Base-by-base conservation (phyloP, 352 stramenopile genomes). In the Phytophthora boehmeriae region DNA sequence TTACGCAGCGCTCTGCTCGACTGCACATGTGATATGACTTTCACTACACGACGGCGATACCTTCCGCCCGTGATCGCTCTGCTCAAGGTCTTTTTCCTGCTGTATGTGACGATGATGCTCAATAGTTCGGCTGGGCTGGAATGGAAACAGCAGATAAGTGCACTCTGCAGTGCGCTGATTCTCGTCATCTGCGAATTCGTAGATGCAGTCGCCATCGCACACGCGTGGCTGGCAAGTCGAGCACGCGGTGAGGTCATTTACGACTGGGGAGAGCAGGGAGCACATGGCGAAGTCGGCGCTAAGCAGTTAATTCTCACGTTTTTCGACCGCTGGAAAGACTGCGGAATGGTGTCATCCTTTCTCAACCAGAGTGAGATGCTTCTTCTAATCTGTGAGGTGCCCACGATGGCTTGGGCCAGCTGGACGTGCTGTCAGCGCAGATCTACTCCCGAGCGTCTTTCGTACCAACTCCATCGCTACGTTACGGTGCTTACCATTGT, bases 311-410 rank as follows among this genome's bases (percentile, higher is more conserved):
- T 68, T 17, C 54, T 74, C 28, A 74, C 61, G 34, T 74, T 74
- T 42, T 74, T 74, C 54, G 66, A 74, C 41, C 60, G 66, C 20
- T 74, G 61, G 66, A 74, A 74, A 49, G 61, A 71, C 51, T 74
- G 66, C 22, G 61, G 61, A 45, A 74, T 68, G 4, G 61, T 74
- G 13, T 68, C 66, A 14, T 74, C 66, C 34, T 71, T 74, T 46
- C 38, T 71, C 27, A 68, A 65, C 47, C 66, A 74, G 19, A 74
- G 56, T 19, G 66, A 74, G 34, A 68, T 74, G 44, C 9, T 64
- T 9, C 39, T 74, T 17, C 47, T 74, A 3, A 8, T 66, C 13
- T 47, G 44, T 5, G 61, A 71, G 47, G 61, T 71, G 10, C 66
- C 66, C 2, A 64, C 60, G 23, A 74, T 74, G 66, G 57, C 52